These are phyloP conservation scores for Mortierella sp. DNA, from an alignment of 371 early-diverging fungal genomes.

Conservation along the genomic window DNA sequence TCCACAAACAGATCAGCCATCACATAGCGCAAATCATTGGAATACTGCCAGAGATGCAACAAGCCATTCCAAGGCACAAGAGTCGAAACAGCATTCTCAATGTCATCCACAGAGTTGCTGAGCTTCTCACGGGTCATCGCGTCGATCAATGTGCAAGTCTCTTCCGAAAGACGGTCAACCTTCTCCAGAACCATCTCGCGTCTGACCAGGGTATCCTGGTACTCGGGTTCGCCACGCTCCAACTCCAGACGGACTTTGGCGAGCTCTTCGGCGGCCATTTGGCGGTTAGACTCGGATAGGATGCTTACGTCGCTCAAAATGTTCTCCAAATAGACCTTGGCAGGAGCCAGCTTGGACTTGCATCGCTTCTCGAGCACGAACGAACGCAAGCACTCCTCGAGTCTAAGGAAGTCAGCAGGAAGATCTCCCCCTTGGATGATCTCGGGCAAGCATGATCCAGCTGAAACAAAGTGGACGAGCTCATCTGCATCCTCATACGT, in stretches of 20 bases:
- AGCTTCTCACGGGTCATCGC: slow-evolving; percentile 66
- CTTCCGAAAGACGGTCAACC: slow-evolving; percentile 77
- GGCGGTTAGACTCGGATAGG: slow-evolving; percentile 68
- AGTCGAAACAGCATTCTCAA: slow-evolving; percentile 73
- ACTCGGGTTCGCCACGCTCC: slow-evolving; percentile 69
- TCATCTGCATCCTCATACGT: slow-evolving; percentile 93
- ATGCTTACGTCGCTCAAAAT: slow-evolving; percentile 77
- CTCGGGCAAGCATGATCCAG: slow-evolving; percentile 67
- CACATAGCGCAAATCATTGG: slow-evolving; percentile 78
- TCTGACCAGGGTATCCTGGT: slow-evolving; percentile 65
- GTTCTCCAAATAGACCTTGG: slow-evolving; percentile 90
- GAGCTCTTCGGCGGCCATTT: slow-evolving; percentile 59
- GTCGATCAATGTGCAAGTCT: slow-evolving; percentile 69
- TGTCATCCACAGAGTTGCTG: slow-evolving; percentile 67
- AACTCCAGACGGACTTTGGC: slow-evolving; percentile 60
- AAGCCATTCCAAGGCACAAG: slow-evolving; percentile 85
- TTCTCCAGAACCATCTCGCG: slow-evolving; percentile 72
- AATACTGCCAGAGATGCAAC: slow-evolving; percentile 87
- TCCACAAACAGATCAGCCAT: slow-evolving; percentile 75
- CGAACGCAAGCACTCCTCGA: slow-evolving; percentile 88
- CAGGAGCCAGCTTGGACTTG: slow-evolving; percentile 94
- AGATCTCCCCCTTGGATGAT: slow-evolving; percentile 60
- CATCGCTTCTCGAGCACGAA: slow-evolving; percentile 96
- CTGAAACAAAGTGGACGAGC: slow-evolving; percentile 97
- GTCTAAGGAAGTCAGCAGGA: slow-evolving; percentile 78